A percentile compares a stretch with the other conserved stretches of the same genome.
phyloP scores from a whole-genome alignment of 352 stramenopile genomes.

The Thalassiosira hispida region DNA sequence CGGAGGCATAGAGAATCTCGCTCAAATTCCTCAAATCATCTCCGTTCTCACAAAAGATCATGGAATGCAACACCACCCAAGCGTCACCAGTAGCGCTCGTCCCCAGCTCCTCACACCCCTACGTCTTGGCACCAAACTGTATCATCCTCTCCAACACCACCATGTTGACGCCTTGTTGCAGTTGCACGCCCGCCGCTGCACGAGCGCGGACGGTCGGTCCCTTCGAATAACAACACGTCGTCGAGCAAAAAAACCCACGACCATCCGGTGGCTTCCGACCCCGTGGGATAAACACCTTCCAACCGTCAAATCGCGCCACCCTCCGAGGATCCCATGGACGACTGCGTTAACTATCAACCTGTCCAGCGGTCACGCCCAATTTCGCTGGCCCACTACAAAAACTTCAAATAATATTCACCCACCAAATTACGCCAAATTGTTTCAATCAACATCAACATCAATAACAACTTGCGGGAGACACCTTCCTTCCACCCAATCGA shows the following conservation, averaged over 20 bases:
- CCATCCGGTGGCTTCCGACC: neutral
- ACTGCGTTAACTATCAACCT: neutral
- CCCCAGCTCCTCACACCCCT: neutral
- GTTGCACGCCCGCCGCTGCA: neutral
- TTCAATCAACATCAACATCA: neutral
- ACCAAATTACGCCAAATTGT: conserved; percentile 1
- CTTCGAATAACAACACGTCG: conserved; percentile 2
- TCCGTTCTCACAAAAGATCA: neutral
- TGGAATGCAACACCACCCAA: conserved; percentile 2
- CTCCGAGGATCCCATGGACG: neutral
- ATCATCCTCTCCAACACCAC: conserved; percentile 3
- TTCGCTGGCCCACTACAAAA: neutral
- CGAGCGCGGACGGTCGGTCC: neutral
- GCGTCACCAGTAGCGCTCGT: conserved; percentile 1
- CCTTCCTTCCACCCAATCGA: conserved; percentile 3
- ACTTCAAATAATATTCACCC: neutral
- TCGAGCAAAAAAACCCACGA: conserved; percentile 2
- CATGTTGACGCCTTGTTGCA: conserved; percentile 1
- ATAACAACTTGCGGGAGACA: conserved; percentile 6
- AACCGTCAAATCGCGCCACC: neutral
- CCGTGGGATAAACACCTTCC: neutral
- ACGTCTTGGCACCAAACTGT: neutral
- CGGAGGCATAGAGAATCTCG: neutral
- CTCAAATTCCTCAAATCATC: neutral
- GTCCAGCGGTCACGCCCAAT: neutral